These are phyloP conservation scores for Cocos nucifera DNA, from an alignment of 176 grass and related monocot species.

Conservation along the genomic window DNA sequence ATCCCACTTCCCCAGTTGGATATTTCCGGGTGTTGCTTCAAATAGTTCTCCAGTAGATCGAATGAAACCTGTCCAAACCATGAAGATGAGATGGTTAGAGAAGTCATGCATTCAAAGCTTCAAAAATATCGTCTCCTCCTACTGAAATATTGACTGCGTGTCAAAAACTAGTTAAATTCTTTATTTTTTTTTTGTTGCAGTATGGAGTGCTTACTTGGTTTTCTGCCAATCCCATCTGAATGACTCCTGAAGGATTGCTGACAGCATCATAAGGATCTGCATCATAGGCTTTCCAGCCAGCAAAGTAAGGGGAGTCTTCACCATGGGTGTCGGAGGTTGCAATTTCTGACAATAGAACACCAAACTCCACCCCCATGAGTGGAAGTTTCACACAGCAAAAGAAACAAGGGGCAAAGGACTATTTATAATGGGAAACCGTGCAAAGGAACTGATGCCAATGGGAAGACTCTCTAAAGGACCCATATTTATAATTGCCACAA, in stretches of 20 bases:
- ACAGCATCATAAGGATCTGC: not conserved
- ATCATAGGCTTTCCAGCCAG: conserved; percentile 23
- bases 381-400: no score
- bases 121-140: no score
- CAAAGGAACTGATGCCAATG: not conserved
- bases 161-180: no score
- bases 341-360: conserved; percentile 4
- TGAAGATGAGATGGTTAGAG: no score
- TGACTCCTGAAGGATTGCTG: no score
- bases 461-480: not conserved
- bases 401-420: not conserved
- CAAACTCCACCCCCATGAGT: no score
- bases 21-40: conserved; percentile 48
- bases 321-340: conserved; percentile 11
- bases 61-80: conserved; percentile 49
- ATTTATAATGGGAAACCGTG: not conserved
- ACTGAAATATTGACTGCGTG: no score
- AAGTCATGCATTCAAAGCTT: no score
- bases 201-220: no score
- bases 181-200: no score
- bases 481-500: not conserved
- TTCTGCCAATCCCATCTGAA: no score
- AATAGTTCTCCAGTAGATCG: conserved; percentile 71
- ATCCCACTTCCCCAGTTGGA: conserved; percentile 20
- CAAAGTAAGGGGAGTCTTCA: conserved; percentile 24